Percentiles rank a stretch among this genome's conserved stretches.
Conservation (phyloP, 768 basidiomycete species). For the Leccinum subgranulosum region DNA sequence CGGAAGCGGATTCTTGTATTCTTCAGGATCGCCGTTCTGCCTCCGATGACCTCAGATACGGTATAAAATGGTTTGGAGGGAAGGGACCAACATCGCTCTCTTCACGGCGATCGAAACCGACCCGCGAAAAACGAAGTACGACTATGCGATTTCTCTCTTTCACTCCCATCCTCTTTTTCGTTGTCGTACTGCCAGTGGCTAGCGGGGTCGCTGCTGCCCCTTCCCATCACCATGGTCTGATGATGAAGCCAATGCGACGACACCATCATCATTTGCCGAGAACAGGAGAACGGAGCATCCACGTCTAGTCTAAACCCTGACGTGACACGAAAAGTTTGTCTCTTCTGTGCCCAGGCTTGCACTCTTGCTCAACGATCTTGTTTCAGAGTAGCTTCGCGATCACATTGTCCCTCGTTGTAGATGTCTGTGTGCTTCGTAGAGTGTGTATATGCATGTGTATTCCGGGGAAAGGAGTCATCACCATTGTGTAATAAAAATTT, state of each 20-base stretch:
- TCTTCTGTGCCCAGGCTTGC: not conserved
- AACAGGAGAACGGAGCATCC: not conserved
- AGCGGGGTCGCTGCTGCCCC: constrained; percentile 1
- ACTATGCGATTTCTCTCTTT: constrained; percentile 7
- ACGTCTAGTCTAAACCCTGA: not conserved
- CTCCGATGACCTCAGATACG: not conserved
- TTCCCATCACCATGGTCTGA: not conserved
- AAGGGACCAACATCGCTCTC: not conserved
- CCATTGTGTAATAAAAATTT: not conserved
- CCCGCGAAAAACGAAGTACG: not conserved
- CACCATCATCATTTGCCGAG: not conserved
- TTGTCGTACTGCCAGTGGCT: constrained; percentile 1
- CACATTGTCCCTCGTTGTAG: not conserved
- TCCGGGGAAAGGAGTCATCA: not conserved
- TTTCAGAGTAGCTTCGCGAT: not conserved
- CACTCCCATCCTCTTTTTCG: constrained; percentile 1
- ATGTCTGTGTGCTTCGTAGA: not conserved
- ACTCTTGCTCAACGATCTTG: not conserved
- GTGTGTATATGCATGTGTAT: not conserved
- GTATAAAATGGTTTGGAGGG: constrained; percentile 6
- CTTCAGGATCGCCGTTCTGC: not conserved
- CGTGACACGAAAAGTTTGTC: not conserved
- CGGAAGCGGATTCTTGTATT: not conserved
- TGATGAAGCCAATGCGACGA: not conserved
- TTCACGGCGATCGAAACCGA: not conserved